A percentile compares a stretch with the other conserved stretches of the same genome.
Conservation (phyloP, 768 basidiomycete genomes). For the Termitomyces sp. region DNA sequence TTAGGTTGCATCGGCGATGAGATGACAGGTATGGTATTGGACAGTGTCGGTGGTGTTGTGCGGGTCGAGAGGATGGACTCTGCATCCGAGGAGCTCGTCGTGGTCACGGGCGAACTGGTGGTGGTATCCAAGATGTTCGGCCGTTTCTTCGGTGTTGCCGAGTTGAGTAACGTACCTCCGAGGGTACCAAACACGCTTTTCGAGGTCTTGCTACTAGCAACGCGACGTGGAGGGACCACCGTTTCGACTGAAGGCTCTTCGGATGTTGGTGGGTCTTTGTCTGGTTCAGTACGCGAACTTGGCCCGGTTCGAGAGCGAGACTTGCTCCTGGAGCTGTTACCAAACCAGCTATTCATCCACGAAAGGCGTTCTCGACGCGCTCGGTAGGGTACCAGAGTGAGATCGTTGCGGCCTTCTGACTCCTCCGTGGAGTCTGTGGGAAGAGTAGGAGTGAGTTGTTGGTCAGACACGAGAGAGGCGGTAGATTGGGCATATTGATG, state of each 20-base stretch:
- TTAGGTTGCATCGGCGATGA: conserved; percentile 37
- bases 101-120: conserved; percentile 2
- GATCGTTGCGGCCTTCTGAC: conserved; percentile 5
- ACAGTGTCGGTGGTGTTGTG: conserved; percentile 17
- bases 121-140: conserved; percentile 12
- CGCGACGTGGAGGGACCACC: conserved; percentile 11
- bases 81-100: conserved; percentile 25
- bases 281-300: conserved; percentile 15
- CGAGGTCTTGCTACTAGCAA: conserved; percentile 38
- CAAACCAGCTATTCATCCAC: conserved; percentile 79
- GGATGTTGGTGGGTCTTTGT: conserved; percentile 16
- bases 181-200: conserved; percentile 72
- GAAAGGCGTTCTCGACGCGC: conserved; percentile 44
- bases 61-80: conserved; percentile 31
- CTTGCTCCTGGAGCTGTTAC: conserved; percentile 44
- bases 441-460: conserved; percentile 8
- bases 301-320: conserved; percentile 19
- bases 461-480: conserved; percentile 3
- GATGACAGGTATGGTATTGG: conserved; percentile 24
- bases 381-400: conserved; percentile 16
- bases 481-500: conserved; percentile 2
- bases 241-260: conserved; percentile 7
- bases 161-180: conserved; percentile 65
- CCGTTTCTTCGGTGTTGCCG: conserved; percentile 28
- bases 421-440: not conserved